Percentiles rank a stretch among this genome's conserved stretches.
Conservation (phyloP, 2,329 filamentous ascomycete species). For the Pseudophaeomoniella oleicola region DNA sequence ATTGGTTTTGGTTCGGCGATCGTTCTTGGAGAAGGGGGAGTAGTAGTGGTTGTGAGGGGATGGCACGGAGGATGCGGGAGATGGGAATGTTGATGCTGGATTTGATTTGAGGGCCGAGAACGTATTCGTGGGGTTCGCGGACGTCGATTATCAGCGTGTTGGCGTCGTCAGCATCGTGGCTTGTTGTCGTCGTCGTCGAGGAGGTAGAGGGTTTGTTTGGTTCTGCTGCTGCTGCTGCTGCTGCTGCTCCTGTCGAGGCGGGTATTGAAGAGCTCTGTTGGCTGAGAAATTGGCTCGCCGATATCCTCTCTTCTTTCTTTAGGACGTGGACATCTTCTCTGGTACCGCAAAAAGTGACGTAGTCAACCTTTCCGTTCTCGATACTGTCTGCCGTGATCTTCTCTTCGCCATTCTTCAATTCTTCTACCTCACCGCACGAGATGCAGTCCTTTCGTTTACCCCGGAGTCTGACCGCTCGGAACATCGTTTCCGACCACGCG, state of each 20-base stretch:
- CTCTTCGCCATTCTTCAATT: conserved; percentile 45
- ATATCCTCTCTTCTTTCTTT: conserved; percentile 50
- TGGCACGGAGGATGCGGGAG: not conserved
- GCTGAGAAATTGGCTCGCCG: conserved; percentile 43
- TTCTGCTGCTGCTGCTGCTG: too few species aligned
- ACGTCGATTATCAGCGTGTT: conserved; percentile 61
- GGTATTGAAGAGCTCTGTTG: conserved; percentile 9
- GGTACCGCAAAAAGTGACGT: conserved; percentile 72
- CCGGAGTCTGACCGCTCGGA: conserved; percentile 63
- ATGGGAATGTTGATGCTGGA: conserved; percentile 52
- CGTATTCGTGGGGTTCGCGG: conserved; percentile 70
- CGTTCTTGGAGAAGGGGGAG: not conserved
- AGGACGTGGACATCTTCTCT: conserved; percentile 41
- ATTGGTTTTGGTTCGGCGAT: not conserved
- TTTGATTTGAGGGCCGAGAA: conserved; percentile 54
- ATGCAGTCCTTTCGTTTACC: conserved; percentile 56
- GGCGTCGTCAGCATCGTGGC: too few species aligned
- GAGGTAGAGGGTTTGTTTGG: conserved; percentile 1
- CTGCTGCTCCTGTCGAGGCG: too few species aligned
- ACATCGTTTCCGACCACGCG: conserved; percentile 38
- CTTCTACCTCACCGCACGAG: conserved; percentile 54
- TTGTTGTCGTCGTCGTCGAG: conserved; percentile 1
- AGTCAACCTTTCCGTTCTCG: conserved; percentile 56
- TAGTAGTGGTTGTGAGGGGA: not conserved
- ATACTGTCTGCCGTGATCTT: conserved; percentile 51